A percentile compares a stretch with the other conserved stretches of the same genome.
Evolutionary conservation across 768 basidiomycete species (phyloP).

Genomic region (Thelephora aurantiotincta): DNA sequence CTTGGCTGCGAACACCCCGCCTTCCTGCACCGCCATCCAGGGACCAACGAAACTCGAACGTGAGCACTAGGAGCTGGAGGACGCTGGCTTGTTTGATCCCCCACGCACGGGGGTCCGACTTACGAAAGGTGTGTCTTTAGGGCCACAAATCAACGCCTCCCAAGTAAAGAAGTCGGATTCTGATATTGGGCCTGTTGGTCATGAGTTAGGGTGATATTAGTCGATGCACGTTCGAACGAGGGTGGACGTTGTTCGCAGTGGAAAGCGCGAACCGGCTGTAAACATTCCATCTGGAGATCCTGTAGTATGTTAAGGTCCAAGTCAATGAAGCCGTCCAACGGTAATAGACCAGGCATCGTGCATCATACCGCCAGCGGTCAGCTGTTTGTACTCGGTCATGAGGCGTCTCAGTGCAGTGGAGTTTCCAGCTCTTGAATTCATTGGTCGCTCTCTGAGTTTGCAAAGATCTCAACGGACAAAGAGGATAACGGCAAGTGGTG

Average conservation of each 20-base stretch:
- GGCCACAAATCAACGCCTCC: slow-evolving; percentile 90
- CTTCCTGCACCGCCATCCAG: slow-evolving; percentile 44
- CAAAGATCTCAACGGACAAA: too few species aligned
- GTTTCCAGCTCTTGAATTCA: slow-evolving; percentile 42
- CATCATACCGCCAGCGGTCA: slow-evolving; percentile 55
- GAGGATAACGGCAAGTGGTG: too few species aligned
- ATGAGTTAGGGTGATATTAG: slow-evolving; percentile 3
- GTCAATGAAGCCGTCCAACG: not conserved
- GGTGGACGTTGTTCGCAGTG: slow-evolving; percentile 1
- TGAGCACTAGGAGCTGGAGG: too few species aligned
- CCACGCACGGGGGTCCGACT: slow-evolving; percentile 14
- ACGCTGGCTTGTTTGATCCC: too few species aligned
- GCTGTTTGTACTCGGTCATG: slow-evolving; percentile 88
- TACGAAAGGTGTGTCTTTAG: slow-evolving; percentile 90
- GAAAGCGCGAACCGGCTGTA: slow-evolving; percentile 54
- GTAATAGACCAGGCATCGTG: slow-evolving; percentile 2
- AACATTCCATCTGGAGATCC: slow-evolving; percentile 93
- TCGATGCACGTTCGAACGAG: not conserved
- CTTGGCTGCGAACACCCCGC: slow-evolving; percentile 86
- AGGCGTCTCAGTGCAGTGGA: slow-evolving; percentile 71
- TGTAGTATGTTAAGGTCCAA: slow-evolving; percentile 12
- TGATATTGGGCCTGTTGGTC: slow-evolving; percentile 58
- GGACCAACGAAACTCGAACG: not conserved
- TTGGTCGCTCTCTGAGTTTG: slow-evolving; percentile 9
- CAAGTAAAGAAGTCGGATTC: slow-evolving; percentile 93